These are phyloP conservation scores for Botrytis cinerea DNA, from an alignment of 2,329 filamentous ascomycete species.

Conservation along the genomic window DNA sequence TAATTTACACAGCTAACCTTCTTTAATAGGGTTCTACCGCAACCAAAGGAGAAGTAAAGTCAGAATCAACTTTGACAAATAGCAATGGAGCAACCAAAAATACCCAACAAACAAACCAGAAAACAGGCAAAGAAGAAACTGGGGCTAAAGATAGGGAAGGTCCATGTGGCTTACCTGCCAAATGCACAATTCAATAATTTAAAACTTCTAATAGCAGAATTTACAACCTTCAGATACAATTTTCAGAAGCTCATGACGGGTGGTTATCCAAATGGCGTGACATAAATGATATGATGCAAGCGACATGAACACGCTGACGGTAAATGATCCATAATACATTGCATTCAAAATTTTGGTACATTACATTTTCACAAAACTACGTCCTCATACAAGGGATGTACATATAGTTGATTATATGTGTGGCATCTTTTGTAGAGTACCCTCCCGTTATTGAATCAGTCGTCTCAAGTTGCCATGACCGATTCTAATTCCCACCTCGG, in stretches of 20 bases:
- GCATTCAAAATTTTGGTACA: not conserved
- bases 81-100: conserved; percentile 29
- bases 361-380: not conserved
- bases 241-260: not conserved
- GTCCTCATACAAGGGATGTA: not conserved
- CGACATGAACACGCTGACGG: not conserved
- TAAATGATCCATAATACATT: not conserved
- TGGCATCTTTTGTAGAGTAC: not conserved
- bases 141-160: conserved; percentile 57
- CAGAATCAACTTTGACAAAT: not conserved
- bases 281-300: not conserved
- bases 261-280: not conserved
- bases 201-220: not conserved
- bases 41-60: conserved; percentile 23
- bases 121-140: conserved; percentile 24
- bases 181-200: conserved; percentile 62
- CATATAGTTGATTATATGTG: not conserved
- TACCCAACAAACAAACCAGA: conserved; percentile 31
- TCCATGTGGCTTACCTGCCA: conserved; percentile 75
- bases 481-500: conserved; percentile 17
- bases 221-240: not conserved
- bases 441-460: not conserved
- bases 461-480: not conserved
- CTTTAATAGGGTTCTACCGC: conserved; percentile 45
- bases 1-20: not conserved